Percentiles rank a stretch among this genome's conserved stretches.
Conservation (phyloP, 257 asterid genomes). For the Solanum etuberosum region DNA sequence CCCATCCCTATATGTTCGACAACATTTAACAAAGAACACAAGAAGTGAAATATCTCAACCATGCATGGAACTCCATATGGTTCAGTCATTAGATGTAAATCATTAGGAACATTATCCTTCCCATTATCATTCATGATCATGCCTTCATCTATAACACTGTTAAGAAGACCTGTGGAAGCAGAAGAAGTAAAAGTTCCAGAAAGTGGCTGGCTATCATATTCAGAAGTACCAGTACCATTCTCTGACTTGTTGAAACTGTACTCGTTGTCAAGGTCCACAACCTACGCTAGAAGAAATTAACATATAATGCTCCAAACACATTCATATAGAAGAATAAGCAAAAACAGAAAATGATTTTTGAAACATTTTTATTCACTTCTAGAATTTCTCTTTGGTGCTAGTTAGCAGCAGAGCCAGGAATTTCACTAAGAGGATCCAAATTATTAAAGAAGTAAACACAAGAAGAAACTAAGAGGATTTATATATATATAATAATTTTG, state of each 20-base stretch:
- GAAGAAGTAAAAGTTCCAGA: conserved; percentile 31
- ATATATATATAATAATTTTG: not conserved
- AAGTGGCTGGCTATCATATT: conserved; percentile 41
- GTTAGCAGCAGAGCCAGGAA: not conserved
- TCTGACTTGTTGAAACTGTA: conserved; percentile 45
- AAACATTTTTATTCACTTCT: not conserved
- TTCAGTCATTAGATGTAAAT: conserved; percentile 58
- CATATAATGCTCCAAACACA: not conserved
- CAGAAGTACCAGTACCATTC: conserved; percentile 55
- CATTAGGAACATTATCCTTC: conserved; percentile 33
- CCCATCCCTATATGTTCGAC: conserved; percentile 75
- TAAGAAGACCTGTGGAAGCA: conserved; percentile 32
- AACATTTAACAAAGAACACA: conserved; percentile 77
- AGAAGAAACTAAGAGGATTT: not conserved
- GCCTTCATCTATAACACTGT: conserved; percentile 44
- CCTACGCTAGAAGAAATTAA: conserved; percentile 23
- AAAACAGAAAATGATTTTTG: not conserved
- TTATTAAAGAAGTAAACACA: not conserved
- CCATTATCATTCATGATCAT: conserved; percentile 39
- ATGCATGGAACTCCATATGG: conserved; percentile 93
- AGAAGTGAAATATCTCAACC: conserved; percentile 91
- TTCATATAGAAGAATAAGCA: not conserved
- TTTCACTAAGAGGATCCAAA: not conserved
- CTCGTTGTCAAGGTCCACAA: conserved; percentile 35
- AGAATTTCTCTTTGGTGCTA: not conserved